Evolutionary conservation across 2,329 filamentous ascomycete species (phyloP), one percentile per base, ranked within the genome.

Genomic region (Xylogone sp.): DNA sequence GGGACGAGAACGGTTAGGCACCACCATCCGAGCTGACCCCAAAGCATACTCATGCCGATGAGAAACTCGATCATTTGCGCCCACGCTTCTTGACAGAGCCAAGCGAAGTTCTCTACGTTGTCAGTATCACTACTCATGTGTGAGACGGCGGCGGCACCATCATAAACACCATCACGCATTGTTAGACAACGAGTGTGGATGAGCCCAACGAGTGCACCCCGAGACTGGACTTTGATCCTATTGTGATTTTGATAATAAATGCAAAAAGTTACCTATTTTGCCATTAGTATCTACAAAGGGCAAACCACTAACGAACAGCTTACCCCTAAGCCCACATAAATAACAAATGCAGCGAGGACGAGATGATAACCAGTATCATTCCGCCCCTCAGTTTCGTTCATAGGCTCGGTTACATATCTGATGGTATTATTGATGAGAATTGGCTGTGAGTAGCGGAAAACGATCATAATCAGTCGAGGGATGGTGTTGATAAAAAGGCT

Each of bases 31-130:
- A 77, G 67, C 53, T 74, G 55, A 12, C 53, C 53, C 7, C 67
- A 64, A 2, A 77, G 54, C 48, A 77, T 61, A 6, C 50, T 45
- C 2, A 73, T 63, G 1, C 72, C 75, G 31, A 76, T 59, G 0
- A 67, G 34, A 0, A 75, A 66, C 51, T 76, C 74, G 1, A 75
- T n/a, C 1, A 67, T 34, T 13, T 72, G 65, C 0, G 68, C 73
- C 71, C 72, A 75, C 1, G 64, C 67, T 42, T 75, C 73, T 45
- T 75, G 72, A 13, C 71, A 52, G 67, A 75, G 69, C 24, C 64
- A 60, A 0, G 60, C 63, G 5, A 67, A 61, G 0, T 56, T 56
- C 1, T 64, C 65, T 0, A 75, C 57, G 48, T 59, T 64, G 12
- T 69, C 65, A 2, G 68, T 63, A 56, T 76, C 73, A 2, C 65